Conservation (phyloP, 2,329 filamentous ascomycete genomes). For the Pestalotiopsis sp. region DNA sequence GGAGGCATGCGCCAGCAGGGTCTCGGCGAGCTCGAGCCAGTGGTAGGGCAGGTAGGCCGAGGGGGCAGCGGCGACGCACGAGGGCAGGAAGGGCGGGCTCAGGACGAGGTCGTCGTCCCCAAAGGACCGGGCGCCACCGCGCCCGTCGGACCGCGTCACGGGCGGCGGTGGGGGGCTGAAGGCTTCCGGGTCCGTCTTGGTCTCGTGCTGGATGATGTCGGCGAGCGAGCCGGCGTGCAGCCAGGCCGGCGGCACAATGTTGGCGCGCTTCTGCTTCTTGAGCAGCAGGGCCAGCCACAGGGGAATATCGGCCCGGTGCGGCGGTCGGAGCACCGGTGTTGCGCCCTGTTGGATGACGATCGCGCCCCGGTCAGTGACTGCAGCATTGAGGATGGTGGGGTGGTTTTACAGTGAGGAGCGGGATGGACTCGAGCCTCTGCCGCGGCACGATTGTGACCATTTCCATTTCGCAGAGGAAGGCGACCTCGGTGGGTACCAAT, state of each 20-base stretch:
- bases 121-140: constrained; percentile 41
- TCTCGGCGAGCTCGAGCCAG: constrained; percentile 89
- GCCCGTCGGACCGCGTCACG: constrained; percentile 51
- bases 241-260: constrained; percentile 91
- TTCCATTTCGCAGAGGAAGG: constrained; percentile 98
- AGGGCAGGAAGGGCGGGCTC: constrained; percentile 77
- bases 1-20: constrained; percentile 79
- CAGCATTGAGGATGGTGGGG: constrained; percentile 20
- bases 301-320: constrained; percentile 76
- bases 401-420: constrained; percentile 73
- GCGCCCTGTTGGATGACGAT: constrained; percentile 61
- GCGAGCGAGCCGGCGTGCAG: constrained; percentile 75
- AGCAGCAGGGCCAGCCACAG: constrained; percentile 95
- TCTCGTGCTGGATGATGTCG: constrained; percentile 80
- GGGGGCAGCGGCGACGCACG: constrained; percentile 70
- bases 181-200: constrained; percentile 65
- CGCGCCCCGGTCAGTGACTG: constrained; percentile 8
- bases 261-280: constrained; percentile 90
- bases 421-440: constrained; percentile 83
- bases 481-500: constrained; percentile 83
- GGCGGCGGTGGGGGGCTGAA: constrained; percentile 80
- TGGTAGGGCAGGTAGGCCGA: constrained; percentile 82
- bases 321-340: constrained; percentile 76
- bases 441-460: constrained; percentile 90
- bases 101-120: constrained; percentile 33